Base-by-base conservation (phyloP, 805 yeast genomes). In the Phaffomyces opuntiae region DNA sequence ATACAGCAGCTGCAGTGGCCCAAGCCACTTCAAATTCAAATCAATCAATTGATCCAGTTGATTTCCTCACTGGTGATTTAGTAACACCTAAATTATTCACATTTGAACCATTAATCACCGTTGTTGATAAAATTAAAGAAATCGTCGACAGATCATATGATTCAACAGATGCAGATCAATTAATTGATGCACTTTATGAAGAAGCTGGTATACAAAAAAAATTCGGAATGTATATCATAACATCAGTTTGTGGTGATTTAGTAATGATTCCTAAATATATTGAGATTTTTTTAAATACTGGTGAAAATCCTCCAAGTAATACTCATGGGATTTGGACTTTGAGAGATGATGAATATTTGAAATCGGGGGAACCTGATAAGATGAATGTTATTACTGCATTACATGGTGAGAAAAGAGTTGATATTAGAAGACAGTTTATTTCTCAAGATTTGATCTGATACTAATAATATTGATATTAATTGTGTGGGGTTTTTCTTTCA, bases 311-410 rank as follows among this genome's bases (percentile, higher is more conserved):
- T 11, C 76, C 76, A 34, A 50, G 53, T 44, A 57, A 68, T 43
- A 65, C 65, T 9, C 67, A 70, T n/a, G 75, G 75, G 43, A 66
- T 72, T 38, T 72, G 75, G 75, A 70, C 74, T 2, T 53, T 63
- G 26, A 69, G 66, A 40, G 74, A 72, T 59, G 75, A 72, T 49
- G 64, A 56, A 16, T 59, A 61, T 50, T 51, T 71, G 44, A 64
- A 59, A 42, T 48, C 60, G 25, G 61, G 58, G 24, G 63, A 61
- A 36, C 63, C 57, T n/a, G 68, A 64, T 4, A 67, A 66, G 35
- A 37, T 67, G 42, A 62, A 61, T 29, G 49, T 55, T 37, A 48
- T 71, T 46, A 58, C 55, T 19, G 62, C 60, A 46, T 61, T 69
- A 45, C 75, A 71, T 51, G 74, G 74, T 36, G 46, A 54, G 16